Conservation (phyloP, 805 yeast genomes). For the Schwanniomyces vanrijiae region DNA sequence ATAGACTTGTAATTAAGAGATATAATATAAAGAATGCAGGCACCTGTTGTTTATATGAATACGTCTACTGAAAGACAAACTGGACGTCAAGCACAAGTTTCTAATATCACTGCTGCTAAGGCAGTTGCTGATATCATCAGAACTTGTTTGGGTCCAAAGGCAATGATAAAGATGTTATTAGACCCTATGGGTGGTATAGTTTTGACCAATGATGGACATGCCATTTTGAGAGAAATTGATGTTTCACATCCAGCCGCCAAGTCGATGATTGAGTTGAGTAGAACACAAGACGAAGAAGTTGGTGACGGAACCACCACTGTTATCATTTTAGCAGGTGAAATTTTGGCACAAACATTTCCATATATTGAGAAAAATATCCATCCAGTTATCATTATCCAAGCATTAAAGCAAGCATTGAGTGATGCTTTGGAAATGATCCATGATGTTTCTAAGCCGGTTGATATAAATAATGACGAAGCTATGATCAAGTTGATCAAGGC, state of each 20-base stretch:
- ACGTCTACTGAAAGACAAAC: slow-evolving; percentile 90
- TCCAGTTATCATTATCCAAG: slow-evolving; percentile 94
- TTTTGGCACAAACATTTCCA: slow-evolving; percentile 91
- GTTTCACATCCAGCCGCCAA: slow-evolving; percentile 99
- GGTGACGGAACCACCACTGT: slow-evolving; percentile 99
- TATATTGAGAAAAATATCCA: slow-evolving; percentile 93
- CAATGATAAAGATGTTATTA: slow-evolving; percentile 95
- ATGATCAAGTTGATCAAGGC: slow-evolving; percentile 85
- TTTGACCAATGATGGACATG: slow-evolving; percentile 97
- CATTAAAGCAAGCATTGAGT: slow-evolving; percentile 83
- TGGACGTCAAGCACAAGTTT: slow-evolving; percentile 95
- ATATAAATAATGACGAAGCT: slow-evolving; percentile 77
- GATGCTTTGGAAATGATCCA: slow-evolving; percentile 91
- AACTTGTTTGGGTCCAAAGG: slow-evolving; percentile 98
- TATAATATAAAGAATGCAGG: slow-evolving; percentile 34
- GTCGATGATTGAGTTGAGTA: slow-evolving; percentile 92
- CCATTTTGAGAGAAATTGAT: slow-evolving; percentile 94
- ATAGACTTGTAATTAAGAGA: neutral
- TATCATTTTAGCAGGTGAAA: slow-evolving; percentile 95
- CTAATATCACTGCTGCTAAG: slow-evolving; percentile 98
- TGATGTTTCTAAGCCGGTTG: slow-evolving; percentile 80
- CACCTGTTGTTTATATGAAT: slow-evolving; percentile 53
- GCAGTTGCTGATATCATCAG: slow-evolving; percentile 97
- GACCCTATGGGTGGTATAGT: slow-evolving; percentile 98
- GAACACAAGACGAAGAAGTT: slow-evolving; percentile 98